Evolutionary conservation across 2,329 filamentous ascomycete genomes (phyloP), one percentile per base, ranked within the genome.

Genomic region (Mollisia scopiformis): DNA sequence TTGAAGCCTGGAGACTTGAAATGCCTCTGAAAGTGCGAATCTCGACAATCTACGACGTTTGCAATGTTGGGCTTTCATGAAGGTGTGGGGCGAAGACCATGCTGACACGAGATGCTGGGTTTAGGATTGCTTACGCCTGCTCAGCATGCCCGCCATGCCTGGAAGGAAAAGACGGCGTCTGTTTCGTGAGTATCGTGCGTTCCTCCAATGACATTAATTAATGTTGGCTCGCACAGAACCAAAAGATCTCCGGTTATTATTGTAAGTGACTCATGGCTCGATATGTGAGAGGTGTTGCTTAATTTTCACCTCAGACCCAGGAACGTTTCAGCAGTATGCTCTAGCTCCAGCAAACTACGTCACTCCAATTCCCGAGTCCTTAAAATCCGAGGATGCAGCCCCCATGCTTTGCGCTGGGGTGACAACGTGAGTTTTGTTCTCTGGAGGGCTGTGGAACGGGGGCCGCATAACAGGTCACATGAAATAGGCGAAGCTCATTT

Each of bases 391-490:
- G 54, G 78, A 80, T 25, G 88, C 88, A 0, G 88, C 88, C 1
- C 88, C 87, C 0, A 81, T 90, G 77, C 80, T 89, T 55, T 90
- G 87, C 73, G 87, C 86, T 14, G 88, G 88, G 28, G 80, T 90
- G 14, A 90, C 87, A 1, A 83, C 85, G 68, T 72, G 55, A 64
- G 69, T 68, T 21, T 43, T 53, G 16, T 47, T 41, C 16, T 33
- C 19, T 23, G 49, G 61, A 51, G 56, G n/a, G 39, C 57, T 60
- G 53, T 35, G 31, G 19, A 41, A 52, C 19, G 30, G 46, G 19
- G 65, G 64, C 61, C 67, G 63, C 65, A 57, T 47, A 62, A 30
- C 14, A 8, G 69, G 69, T 64, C 67, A 66, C 69, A 68, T 65
- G 55, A 57, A 58, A 28, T 66, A 66, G 63, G 61, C 66, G 58